Conservation (phyloP, 225 moss, liverwort and hornwort genomes). For the Sphagnum tenellum region DNA sequence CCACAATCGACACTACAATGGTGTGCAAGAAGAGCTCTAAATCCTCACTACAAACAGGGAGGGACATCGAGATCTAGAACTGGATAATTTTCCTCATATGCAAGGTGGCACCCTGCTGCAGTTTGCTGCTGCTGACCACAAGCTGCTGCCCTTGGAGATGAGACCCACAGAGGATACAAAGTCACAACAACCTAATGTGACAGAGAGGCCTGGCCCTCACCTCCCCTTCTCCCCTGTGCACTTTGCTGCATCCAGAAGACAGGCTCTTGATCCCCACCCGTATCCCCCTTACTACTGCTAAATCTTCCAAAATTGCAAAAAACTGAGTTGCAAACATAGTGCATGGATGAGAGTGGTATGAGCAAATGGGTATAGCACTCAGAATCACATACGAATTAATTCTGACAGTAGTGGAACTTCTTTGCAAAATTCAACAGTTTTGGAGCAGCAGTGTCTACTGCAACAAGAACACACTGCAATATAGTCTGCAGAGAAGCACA, state of each 20-base stretch:
- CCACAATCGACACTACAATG: too few species aligned
- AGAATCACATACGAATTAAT: too few species aligned
- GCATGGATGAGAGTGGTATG: too few species aligned
- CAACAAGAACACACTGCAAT: too few species aligned
- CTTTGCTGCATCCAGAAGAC: slow-evolving; percentile 21
- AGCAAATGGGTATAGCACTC: too few species aligned
- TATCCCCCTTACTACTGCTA: slow-evolving; percentile 27
- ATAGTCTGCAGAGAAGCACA: slow-evolving; percentile 9
- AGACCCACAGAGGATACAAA: neutral
- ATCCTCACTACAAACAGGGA: slow-evolving; percentile 31
- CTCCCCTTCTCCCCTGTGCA: neutral
- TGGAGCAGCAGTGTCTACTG: too few species aligned
- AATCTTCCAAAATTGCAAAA: too few species aligned
- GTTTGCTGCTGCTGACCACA: slow-evolving; percentile 21
- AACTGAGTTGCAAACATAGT: too few species aligned
- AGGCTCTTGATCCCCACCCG: slow-evolving; percentile 42
- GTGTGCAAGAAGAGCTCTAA: slow-evolving; percentile 4
- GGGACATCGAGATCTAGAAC: slow-evolving; percentile 52
- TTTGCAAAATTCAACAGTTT: too few species aligned
- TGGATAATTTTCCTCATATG: slow-evolving; percentile 2
- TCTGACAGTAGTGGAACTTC: too few species aligned
- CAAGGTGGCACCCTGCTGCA: slow-evolving; percentile 48
- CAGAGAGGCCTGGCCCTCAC: slow-evolving; percentile 46
- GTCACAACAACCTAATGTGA: slow-evolving; percentile 59
- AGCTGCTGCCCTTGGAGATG: slow-evolving; percentile 15